Conservation (phyloP, 441 rosid genomes). For the Mallotus japonicus region DNA sequence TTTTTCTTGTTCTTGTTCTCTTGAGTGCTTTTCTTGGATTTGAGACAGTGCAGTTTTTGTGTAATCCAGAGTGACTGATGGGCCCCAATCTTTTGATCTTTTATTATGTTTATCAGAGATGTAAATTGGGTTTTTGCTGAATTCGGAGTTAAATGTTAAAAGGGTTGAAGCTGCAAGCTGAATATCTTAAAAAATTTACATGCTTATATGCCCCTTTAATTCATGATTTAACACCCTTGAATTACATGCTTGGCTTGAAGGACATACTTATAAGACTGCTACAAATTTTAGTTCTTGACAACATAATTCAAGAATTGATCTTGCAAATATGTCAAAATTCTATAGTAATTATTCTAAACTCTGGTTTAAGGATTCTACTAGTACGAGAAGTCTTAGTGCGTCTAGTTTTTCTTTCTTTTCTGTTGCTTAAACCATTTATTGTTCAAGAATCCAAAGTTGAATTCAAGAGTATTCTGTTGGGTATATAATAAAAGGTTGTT, state of each 20-base stretch:
- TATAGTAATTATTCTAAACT: background rate
- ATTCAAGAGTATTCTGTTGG: background rate
- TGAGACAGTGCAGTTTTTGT: too few species aligned
- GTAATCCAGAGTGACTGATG: too few species aligned
- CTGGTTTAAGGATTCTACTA: background rate
- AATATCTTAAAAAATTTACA: background rate
- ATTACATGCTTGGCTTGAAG: background rate
- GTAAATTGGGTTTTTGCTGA: background rate
- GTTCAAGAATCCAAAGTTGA: background rate
- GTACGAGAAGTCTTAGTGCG: background rate
- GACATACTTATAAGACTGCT: background rate
- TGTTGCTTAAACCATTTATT: background rate
- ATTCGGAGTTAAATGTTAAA: background rate
- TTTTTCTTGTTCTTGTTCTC: slow-evolving; percentile 1
- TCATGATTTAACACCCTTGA: slow-evolving; percentile 2
- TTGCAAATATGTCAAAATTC: background rate
- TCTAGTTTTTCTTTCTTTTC: background rate
- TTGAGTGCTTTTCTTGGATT: slow-evolving; percentile 9
- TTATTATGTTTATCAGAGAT: background rate
- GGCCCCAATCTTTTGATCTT: background rate
- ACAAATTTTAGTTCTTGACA: background rate
- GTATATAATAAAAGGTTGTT: background rate
- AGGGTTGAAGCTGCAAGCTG: background rate
- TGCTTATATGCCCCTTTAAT: background rate
- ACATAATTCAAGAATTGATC: background rate